A percentile compares a stretch with the other conserved stretches of the same genome.
Conservation (phyloP, 192 early-diverging fungal genomes). For the Oehlia diaphana region DNA sequence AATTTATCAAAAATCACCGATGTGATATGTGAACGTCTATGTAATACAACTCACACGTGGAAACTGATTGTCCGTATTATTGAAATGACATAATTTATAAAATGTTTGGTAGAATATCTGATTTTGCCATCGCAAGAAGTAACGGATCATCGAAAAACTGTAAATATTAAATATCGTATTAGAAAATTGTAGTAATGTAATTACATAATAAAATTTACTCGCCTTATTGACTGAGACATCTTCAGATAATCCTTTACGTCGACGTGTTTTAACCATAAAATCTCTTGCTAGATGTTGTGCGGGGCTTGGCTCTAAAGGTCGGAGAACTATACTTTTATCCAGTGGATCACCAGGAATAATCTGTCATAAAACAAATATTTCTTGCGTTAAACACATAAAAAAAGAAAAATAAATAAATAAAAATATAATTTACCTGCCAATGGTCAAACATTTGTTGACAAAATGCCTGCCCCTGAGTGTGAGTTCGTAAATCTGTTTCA, state of each 20-base stretch:
- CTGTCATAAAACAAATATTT: background rate
- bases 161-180: background rate
- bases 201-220: constrained; percentile 19
- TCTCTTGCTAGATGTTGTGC: constrained; percentile 90
- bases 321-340: constrained; percentile 81
- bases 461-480: constrained; percentile 97
- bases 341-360: constrained; percentile 97
- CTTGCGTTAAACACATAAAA: too few species aligned
- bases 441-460: constrained; percentile 98
- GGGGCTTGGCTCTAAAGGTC: constrained; percentile 88
- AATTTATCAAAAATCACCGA: background rate
- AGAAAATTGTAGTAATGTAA: background rate
- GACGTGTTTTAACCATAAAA: constrained; percentile 98
- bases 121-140: constrained; percentile 52
- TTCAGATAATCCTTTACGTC: constrained; percentile 87
- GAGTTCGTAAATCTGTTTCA: constrained; percentile 94
- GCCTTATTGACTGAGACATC: constrained; percentile 82
- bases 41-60: too few species aligned
- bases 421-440: constrained; percentile 64
- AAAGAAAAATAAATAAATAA: background rate
- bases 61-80: too few species aligned
- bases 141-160: constrained; percentile 67
- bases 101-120: constrained; percentile 36
- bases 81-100: background rate
- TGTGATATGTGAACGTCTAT: too few species aligned